Base-by-base conservation (phyloP, 345 rosid species). In the Pugionium dolabratum region DNA sequence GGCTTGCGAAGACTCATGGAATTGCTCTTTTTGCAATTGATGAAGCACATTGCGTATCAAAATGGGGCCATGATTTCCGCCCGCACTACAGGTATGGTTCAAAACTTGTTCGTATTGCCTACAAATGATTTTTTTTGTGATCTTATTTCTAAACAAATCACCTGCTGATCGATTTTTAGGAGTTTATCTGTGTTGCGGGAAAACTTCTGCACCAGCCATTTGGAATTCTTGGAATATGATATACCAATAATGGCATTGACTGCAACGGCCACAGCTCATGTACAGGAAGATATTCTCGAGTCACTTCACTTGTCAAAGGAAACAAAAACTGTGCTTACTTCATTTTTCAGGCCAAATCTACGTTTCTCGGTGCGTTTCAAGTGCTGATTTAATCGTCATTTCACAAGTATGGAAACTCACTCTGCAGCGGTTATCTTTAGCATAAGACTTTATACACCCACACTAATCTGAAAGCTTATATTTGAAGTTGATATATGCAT, bases 61-160 rank as follows among this genome's bases (percentile, higher is more conserved):
- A 89, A 67, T 91, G 98, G 98, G 96, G 98, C 70, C 96, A 91
- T 80, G 90, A 89, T 77, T 91, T 91, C 76, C 90, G 96, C 46
- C 95, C 90, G 2, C 83, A 79, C 70, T 91, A 87, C 71, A 76
- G 98, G 98, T 88, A 51, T 28, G 59, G 9, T 36, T 51, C 29
- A 43, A 51, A 36, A 26, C 45, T 66, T 42, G 51, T 1, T 56
- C 1, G 49, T 4, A 40, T 49, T 52, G 9, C 26, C 11, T 34
- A n/a, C 2, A 35, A 55, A 29, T 46, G 32, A 4, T 65, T 4
- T 65, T 64, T 34, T 51, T 10, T 9, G 2, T 58, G 7, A 3
- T 54, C 41, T 54, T 45, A 52, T 7, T 28, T 31, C 37, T 57
- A 35, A 64, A 50, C 53, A 41, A 33, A 41, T 5, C 2, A 27